Evolutionary conservation across 306 rosid genomes (phyloP), one percentile per base, ranked within the genome.

Genomic region (Sesbania bispinosa): DNA sequence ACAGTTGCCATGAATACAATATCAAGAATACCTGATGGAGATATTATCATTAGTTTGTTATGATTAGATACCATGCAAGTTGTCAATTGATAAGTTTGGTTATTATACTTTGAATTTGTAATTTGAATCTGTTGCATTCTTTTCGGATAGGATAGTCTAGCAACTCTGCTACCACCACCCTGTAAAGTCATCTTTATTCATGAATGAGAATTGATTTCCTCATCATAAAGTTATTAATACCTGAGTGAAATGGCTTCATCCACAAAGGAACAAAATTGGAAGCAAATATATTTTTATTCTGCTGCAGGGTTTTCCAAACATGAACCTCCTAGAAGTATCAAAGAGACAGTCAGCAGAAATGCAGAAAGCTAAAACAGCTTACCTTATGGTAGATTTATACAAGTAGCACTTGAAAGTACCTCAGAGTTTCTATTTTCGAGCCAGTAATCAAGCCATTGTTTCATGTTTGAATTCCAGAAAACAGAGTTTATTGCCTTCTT

Each of bases 381-480:
- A 29, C 51, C 48, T 5, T 62, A 59, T 46, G 54, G 23, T 7
- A 63, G 54, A 67, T 59, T n/a, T 77, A 10, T 26, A 20, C 42
- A 29, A 19, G 50, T 32, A 20, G 36, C 26, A 35, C 58, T 41
- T 70, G 75, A 46, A 62, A 65, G 36, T 64, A 82, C 88, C 86
- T 84, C 77, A 53, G 76, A 68, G 1, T 23, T 53, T 68, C 46
- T 54, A 77, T 74, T 63, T 51, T 33, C 61, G 62, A 90, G 88
- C 97, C 96, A 90, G 77, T 80, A 90, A 81, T 93, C 98, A 74
- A 88, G 85, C 97, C 98, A 93, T 33, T 90, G 96, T 24, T 85
- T 84, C 85, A 29, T 87, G 79, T 81, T 65, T 8, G 19, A 73
- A 55, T 87, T 86, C 98, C 97, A 88, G 84, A 93, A 89, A 76